Base-by-base conservation (phyloP, 805 yeast genomes). In the Nakazawaea wickerhamii region DNA sequence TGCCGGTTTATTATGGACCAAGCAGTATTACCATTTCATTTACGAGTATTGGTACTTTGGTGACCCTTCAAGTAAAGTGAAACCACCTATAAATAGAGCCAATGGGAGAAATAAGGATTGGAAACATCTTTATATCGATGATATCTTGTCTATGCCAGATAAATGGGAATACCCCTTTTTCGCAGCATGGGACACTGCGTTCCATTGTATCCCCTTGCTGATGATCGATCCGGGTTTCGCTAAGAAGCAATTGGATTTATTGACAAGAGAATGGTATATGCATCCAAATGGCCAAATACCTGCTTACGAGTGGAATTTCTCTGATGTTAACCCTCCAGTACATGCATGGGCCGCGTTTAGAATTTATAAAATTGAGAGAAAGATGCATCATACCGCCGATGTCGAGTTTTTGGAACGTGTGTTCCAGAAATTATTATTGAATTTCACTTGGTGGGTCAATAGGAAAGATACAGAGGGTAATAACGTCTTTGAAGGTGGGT, bases 201-300 rank as follows among this genome's bases (percentile, higher is more conserved):
- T 89, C 78, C 97, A 89, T 64, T 85, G 95, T 54, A 77, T 89
- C 52, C 96, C 97, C 10, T 65, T 89, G 48, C 91, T 96, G 4
- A 85, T 89, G 89, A 79, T 89, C 55, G 97, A 89, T 60, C 95
- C 96, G 1, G 87, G 77, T 43, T 89, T 86, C 65, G 95, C 96
- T 27, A 89, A 89, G 61, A 81, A 77, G 53, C 96, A 89, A 64
- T 72, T 89, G 52, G 95, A 84, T 58, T 67, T 89, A 44, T 67
- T 89, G 59, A 83, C 95, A 23, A 74, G 96, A 57, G 97, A 89
- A 63, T 89, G 96, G 96, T 89, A 89, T 59, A 87, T 88, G 95
- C 96, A 91, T 59, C 96, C 96, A 36, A 89, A 89, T 59, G 97
- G 97, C n/a, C 96, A 90, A 63, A 78, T 88, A 50, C 96, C 97